These are phyloP conservation scores for Cercophora sp. DNA, from an alignment of 495 filamentous ascomycete species.

Conservation along the genomic window DNA sequence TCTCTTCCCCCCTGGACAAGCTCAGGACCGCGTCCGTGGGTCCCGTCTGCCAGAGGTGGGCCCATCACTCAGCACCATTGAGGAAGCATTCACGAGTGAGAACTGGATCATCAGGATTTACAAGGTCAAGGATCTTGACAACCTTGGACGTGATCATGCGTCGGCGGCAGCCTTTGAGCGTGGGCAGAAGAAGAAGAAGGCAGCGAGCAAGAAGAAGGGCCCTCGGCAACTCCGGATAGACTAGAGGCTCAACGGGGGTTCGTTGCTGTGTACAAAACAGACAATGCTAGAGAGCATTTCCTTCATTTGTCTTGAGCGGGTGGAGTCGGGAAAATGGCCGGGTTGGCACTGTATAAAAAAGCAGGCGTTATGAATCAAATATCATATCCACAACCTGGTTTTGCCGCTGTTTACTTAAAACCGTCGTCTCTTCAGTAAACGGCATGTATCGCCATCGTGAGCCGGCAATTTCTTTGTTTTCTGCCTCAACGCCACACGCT, in stretches of 20 bases:
- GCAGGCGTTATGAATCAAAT: conserved; percentile 16
- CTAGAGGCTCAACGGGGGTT: conserved; percentile 37
- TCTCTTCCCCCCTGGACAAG: conserved; percentile 90
- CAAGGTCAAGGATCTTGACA: conserved; percentile 99
- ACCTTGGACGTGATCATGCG: conserved; percentile 84
- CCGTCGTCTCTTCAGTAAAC: no score
- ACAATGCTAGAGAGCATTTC: conserved; percentile 20
- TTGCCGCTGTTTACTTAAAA: no score
- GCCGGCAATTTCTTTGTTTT: no score
- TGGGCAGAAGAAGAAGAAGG: conserved; percentile 91
- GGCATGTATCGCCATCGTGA: no score
- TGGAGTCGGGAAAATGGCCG: conserved; percentile 16
- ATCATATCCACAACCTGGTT: no score
- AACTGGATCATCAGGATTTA: conserved; percentile 99
- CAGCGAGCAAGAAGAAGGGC: conserved; percentile 68
- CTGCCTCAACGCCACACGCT: no score
- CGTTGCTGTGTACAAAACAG: conserved; percentile 16
- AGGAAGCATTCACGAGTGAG: conserved; percentile 98
- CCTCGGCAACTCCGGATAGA: conserved; percentile 79
- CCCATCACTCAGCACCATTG: conserved; percentile 80
- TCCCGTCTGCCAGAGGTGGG: conserved; percentile 76
- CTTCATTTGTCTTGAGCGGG: no score
- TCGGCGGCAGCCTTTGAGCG: conserved; percentile 83
- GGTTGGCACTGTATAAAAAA: conserved; percentile 24
- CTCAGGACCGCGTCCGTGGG: conserved; percentile 84